Evolutionary conservation across 108 stramenopile genomes (phyloP), one percentile per base, ranked within the genome.

Genomic region (Conticribra weissflogii): DNA sequence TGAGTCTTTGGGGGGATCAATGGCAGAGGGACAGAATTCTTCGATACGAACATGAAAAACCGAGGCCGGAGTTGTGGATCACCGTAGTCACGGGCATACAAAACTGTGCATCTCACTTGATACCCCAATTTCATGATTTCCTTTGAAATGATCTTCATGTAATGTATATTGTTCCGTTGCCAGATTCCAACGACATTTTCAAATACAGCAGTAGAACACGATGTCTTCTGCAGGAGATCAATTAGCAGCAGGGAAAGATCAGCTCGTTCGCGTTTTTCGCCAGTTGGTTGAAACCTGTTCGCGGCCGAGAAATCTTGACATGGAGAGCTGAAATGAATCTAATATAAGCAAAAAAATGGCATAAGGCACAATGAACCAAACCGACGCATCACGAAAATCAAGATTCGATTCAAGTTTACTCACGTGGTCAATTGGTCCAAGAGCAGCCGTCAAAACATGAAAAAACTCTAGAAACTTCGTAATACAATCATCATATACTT

Each of bases 161-260:
- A 77, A 16, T 32, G 33, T n/a, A 70, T 31, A 17, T 72, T 65
- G 8, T 66, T 54, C 55, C 65, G 41, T 17, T 50, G 22, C 54
- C 52, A 72, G 31, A 84, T 61, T 30, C 83, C 83, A 25, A 59
- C 29, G 19, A 84, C 83, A 63, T 84, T 84, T 30, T 84, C 83
- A 56, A 79, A 84, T 19, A 64, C 36, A 21, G 79, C 79, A 15
- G 79, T 77, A 19, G 48, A 47, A 31, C 63, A 71, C 5, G 49
- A 51, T 21, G 69, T 70, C 36, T 55, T 61, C 17, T 59, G 36
- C 12, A 80, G 33, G 21, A 56, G 41, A 50, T 82, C 81, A 17
- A 82, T 50, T 17, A 78, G 51, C 9, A 53, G 5, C 28, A 82
- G 49, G n/a, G 81, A 78, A 19, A 82, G 61, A n/a, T 78, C 71